Base-by-base conservation (phyloP, 352 stramenopile genomes). In the Pythium grandisporangium region DNA sequence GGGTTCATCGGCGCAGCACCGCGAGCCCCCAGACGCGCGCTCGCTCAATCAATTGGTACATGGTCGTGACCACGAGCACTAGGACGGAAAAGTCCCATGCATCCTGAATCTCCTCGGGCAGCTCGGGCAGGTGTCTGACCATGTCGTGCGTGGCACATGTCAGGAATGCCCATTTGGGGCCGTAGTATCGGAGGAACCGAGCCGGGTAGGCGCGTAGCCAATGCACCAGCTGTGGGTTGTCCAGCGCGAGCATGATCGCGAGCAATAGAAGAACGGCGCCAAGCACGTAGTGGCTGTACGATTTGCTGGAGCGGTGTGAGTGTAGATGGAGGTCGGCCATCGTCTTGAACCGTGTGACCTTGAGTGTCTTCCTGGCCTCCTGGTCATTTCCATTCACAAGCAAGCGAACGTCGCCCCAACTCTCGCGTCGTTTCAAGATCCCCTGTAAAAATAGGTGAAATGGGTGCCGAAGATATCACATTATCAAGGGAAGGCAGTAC, bases 21-120 rank as follows among this genome's bases (percentile, higher is more conserved):
- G 21, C 25, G 17, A 57, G 23, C 17, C 30, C 23, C 1, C 16
- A 17, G 1, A 25, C 5, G 24, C 50, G 50, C 7, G 48, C n/a
- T 1, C 42, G 30, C 22, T 74, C 63, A 24, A 70, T 58, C 12
- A 65, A 30, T 7, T 70, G 55, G 32, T 70, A 60, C n/a, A 70
- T 16, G 12, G 50, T 61, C 17, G 56, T 40, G 5, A 63, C 30
- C n/a, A 54, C 61, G 34, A 68, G 30, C 3, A 74, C 19, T 6
- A 55, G 55, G 4, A 44, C 50, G 5, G 59, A 54, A 16, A 70
- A 58, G 30, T 74, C 54, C 40, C 53, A 66, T 2, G 56, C 53
- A 6, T 58, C 45, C 21, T 32, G 56, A 12, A 65, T 14, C 37
- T 70, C 50, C 0, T 74, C 53, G 6, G 45, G 51, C 21, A 63